Percentiles rank a stretch among this genome's conserved stretches.
These are phyloP conservation scores for Moricandia arvensis DNA, from an alignment of 345 rosid species.

Conservation along the genomic window DNA sequence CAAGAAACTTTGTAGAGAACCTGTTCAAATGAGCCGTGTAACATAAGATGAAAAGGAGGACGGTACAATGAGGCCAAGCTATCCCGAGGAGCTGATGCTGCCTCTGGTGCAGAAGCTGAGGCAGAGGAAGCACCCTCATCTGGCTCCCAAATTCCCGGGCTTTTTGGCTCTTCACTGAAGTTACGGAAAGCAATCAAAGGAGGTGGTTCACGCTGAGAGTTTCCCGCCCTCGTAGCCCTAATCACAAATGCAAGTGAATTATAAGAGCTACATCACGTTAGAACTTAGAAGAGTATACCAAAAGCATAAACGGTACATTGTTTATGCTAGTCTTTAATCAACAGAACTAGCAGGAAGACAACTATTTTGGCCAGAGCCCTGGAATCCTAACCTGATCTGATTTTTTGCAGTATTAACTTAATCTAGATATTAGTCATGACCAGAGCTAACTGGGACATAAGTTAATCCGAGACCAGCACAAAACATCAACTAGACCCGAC, in stretches of 20 bases:
- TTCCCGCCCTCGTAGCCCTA: slow-evolving; percentile 60
- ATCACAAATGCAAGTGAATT: slow-evolving; percentile 16
- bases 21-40: slow-evolving; percentile 91
- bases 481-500: background rate
- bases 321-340: background rate
- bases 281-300: background rate
- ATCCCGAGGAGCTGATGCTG: slow-evolving; percentile 59
- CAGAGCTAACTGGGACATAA: background rate
- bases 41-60: slow-evolving; percentile 90
- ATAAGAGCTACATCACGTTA: slow-evolving; percentile 17
- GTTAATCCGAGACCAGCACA: background rate
- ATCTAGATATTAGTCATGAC: background rate
- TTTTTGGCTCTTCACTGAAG: slow-evolving; percentile 83
- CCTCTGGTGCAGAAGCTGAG: slow-evolving; percentile 30
- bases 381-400: background rate
- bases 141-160: slow-evolving; percentile 69
- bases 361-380: background rate
- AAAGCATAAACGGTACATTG: background rate
- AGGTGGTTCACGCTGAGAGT: slow-evolving; percentile 48
- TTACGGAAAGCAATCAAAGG: slow-evolving; percentile 86
- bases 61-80: slow-evolving; percentile 93
- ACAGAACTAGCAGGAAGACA: background rate
- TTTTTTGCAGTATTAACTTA: background rate
- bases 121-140: slow-evolving; percentile 51
- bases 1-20: slow-evolving; percentile 33